Base-by-base conservation (phyloP, 805 yeast genomes). In the Candida peoriensis region DNA sequence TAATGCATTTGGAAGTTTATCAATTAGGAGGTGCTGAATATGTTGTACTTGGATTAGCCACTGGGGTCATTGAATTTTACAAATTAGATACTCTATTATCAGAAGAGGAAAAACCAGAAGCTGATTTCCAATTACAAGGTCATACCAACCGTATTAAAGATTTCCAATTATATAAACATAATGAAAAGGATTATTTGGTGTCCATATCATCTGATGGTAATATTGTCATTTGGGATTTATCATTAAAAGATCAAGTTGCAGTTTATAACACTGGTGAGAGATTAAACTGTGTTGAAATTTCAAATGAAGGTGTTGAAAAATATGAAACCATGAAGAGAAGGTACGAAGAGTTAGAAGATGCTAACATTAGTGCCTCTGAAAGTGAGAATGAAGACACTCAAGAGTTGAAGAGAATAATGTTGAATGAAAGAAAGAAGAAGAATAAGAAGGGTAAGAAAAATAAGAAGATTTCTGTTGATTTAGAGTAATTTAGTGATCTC, bases 201-300 rank as follows among this genome's bases (percentile, higher is more conserved):
- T 81, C 95, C 3, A 85, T 88, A 10, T 85, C 96, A 1, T 85
- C 97, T 0, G 97, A 90, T 58, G 97, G 97, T 18, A 83, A 76
- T 50, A 81, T 90, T 34, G 95, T 93, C 7, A 83, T 90, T 3
- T 90, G 97, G 96, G 82, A 89, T 54, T 62, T 81, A 54, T 55
- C 61, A 1, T 50, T 64, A 2, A 70, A 72, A 48, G 94, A 85
- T 50, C 95, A 88, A 57, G 72, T 88, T 17, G 97, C 96, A 0
- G 93, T 87, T 4, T 90, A 88, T 56, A 86, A 81, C 44, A 74
- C 90, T 15, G 95, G 94, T 10, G 97, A 93, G 61, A 72, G 98
- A 52, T 70, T 93, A 43, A 90, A 86, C 57, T 90, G 96, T 62
- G 78, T 88, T 16, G 72, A 81, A 11, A 71, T 83, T 3, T 76